Percentiles rank a stretch among this genome's conserved stretches.
phyloP scores from a whole-genome alignment of 345 rosid species.

The Euphorbia peplus region DNA sequence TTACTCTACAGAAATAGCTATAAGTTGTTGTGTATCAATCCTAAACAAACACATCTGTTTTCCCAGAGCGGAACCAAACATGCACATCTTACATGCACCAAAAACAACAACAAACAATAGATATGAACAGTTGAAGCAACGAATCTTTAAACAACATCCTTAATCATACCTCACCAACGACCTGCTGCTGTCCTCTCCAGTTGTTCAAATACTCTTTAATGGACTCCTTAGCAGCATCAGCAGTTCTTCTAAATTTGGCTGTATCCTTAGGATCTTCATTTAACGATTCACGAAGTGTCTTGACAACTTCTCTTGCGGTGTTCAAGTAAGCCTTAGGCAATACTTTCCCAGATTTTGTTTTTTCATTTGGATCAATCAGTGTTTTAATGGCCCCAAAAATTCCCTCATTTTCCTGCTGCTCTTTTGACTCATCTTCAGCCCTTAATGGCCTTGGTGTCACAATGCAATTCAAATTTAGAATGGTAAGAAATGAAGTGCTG shows the following conservation, averaged over 20 bases:
- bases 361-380: conserved; percentile 73
- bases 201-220: conserved; percentile 71
- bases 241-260: conserved; percentile 69
- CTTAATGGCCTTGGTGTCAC: conserved; percentile 28
- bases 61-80: too few species aligned
- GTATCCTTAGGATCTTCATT: conserved; percentile 72
- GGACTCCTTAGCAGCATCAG: conserved; percentile 89
- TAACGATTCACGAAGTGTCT: conserved; percentile 68
- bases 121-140: too few species aligned
- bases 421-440: conserved; percentile 35
- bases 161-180: conserved; percentile 46
- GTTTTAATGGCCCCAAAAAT: conserved; percentile 60
- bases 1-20: too few species aligned
- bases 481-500: conserved; percentile 32
- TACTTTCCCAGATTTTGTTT: conserved; percentile 67
- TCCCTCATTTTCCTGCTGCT: conserved; percentile 50
- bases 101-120: too few species aligned
- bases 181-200: conserved; percentile 69
- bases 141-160: too few species aligned
- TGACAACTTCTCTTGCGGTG: conserved; percentile 80
- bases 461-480: conserved; percentile 28
- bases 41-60: not conserved
- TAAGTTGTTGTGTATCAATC: too few species aligned
- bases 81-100: too few species aligned
- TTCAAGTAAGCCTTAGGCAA: conserved; percentile 88